Conservation (phyloP, 148 eudicot genomes). For the Chenopodium berlandieri region DNA sequence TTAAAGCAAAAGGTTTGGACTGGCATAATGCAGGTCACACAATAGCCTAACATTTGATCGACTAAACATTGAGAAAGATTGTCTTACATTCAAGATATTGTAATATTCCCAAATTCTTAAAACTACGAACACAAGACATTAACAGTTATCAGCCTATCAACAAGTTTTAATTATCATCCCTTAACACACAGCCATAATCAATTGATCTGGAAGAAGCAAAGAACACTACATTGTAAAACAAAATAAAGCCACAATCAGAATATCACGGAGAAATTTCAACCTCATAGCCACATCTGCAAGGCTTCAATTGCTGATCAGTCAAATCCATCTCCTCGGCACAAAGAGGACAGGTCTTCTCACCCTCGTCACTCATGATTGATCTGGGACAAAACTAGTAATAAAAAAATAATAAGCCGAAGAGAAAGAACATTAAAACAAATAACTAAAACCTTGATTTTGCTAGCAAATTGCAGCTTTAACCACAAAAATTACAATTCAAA, state of each 20-base stretch:
- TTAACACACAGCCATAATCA: background rate
- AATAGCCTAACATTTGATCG: background rate
- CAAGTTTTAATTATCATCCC: background rate
- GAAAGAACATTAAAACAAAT: background rate
- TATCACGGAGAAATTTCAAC: constrained; percentile 31
- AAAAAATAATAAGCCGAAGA: background rate
- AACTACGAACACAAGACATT: too few relatives aligned
- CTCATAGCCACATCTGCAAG: constrained; percentile 98
- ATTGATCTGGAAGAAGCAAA: background rate
- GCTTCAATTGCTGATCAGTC: constrained; percentile 96
- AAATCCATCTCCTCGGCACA: constrained; percentile 99
- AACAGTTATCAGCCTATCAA: too few relatives aligned
- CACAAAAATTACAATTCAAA: background rate
- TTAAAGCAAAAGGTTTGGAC: background rate
- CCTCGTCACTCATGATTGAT: constrained; percentile 79
- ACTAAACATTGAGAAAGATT: background rate
- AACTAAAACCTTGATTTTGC: background rate
- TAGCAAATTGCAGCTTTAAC: background rate
- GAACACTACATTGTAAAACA: background rate
- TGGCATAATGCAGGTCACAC: background rate
- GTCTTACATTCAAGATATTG: background rate
- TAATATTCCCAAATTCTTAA: background rate
- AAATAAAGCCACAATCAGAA: background rate
- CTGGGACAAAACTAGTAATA: constrained; percentile 15
- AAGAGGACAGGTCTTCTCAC: constrained; percentile 94